phyloP scores from a whole-genome alignment of 2,329 filamentous ascomycete species.

The Didymosphaeria variabile region DNA sequence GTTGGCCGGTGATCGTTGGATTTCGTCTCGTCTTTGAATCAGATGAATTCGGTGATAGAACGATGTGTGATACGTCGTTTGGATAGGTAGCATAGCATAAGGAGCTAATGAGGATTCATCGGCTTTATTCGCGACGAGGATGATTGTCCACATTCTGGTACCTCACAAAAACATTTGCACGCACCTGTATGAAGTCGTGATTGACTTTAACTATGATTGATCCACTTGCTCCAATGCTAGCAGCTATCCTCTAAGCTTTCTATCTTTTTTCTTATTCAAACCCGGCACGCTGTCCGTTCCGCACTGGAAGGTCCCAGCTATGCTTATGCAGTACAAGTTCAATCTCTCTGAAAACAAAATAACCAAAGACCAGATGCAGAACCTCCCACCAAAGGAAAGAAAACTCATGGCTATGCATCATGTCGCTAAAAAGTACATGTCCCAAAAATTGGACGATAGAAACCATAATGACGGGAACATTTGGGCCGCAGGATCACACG shows the following conservation, averaged over 20 bases:
- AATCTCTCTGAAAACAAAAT: neutral
- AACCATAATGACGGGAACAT: neutral
- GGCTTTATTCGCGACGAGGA: too few relatives aligned
- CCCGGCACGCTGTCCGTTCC: neutral
- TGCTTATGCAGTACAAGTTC: neutral
- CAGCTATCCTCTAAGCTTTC: neutral
- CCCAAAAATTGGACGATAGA: neutral
- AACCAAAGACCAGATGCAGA: neutral
- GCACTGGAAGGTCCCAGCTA: neutral
- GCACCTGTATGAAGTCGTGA: neutral
- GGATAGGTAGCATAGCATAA: too few relatives aligned
- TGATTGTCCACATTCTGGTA: too few relatives aligned
- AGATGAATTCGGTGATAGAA: too few relatives aligned
- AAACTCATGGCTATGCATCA: constrained; percentile 20
- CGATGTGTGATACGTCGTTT: too few relatives aligned
- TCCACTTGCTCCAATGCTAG: too few relatives aligned
- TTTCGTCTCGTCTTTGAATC: too few relatives aligned
- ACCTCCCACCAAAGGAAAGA: constrained; percentile 7
- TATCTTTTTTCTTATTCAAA: neutral
- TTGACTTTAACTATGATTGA: neutral
- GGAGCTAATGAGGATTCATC: too few relatives aligned
- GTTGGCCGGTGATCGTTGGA: too few relatives aligned
- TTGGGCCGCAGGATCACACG: neutral
- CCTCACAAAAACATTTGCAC: neutral
- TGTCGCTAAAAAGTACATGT: constrained; percentile 11